Conservation (phyloP, 805 yeast species). For the Saccharomycopsis lassenensis region DNA sequence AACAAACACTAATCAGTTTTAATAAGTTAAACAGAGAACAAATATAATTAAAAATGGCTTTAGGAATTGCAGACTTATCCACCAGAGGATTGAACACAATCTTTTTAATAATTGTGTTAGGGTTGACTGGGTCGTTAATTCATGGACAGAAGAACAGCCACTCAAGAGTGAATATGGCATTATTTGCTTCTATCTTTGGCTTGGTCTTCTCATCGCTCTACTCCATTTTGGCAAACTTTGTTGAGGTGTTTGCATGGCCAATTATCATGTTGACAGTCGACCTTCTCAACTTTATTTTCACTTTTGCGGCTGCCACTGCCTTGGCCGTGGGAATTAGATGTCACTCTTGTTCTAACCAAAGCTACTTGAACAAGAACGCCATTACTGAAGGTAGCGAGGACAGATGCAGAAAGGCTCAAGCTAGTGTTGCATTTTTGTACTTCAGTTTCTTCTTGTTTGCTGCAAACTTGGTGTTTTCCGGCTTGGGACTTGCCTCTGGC, state of each 20-base stretch:
- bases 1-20: too few species aligned
- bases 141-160: conserved; percentile 44
- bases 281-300: conserved; percentile 81
- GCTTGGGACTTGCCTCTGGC: conserved; percentile 43
- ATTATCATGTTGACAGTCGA: conserved; percentile 63
- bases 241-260: conserved; percentile 82
- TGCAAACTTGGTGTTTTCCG: conserved; percentile 45
- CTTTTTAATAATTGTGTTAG: conserved; percentile 69
- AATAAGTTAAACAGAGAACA: too few species aligned
- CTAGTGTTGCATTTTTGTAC: conserved; percentile 71
- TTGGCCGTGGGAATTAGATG: conserved; percentile 81
- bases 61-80: conserved; percentile 64
- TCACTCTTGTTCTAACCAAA: conserved; percentile 71
- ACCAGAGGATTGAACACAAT: conserved; percentile 68
- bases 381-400: conserved; percentile 65
- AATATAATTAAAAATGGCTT: too few species aligned
- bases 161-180: conserved; percentile 81
- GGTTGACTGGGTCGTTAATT: conserved; percentile 81
- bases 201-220: conserved; percentile 69
- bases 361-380: conserved; percentile 53
- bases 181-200: conserved; percentile 84
- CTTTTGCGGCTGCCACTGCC: conserved; percentile 91
- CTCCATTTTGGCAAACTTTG: conserved; percentile 66
- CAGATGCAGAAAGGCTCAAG: conserved; percentile 95
- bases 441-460: conserved; percentile 70